phyloP scores from a whole-genome alignment of 495 filamentous ascomycete genomes.

The Neurospora cerealis region DNA sequence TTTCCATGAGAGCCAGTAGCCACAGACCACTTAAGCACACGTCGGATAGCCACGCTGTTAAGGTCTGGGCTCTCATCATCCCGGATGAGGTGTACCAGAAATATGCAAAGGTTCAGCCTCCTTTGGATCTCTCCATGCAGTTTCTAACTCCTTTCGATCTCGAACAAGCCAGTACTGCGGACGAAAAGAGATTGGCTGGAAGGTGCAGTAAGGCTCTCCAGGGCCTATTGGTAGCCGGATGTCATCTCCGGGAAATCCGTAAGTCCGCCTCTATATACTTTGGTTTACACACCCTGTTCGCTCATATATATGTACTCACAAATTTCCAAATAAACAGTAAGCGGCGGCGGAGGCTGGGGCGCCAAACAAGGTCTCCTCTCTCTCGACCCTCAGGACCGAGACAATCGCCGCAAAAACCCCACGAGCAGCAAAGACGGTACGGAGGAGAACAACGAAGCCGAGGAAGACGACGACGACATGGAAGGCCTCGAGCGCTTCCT shows the following conservation, averaged over 20 bases:
- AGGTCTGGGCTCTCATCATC: constrained; percentile 69
- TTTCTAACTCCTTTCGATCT: background rate
- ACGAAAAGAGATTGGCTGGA: background rate
- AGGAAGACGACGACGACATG: constrained; percentile 18
- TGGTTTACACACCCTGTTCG: background rate
- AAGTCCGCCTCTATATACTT: constrained; percentile 11
- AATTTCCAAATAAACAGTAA: constrained; percentile 39
- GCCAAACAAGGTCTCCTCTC: constrained; percentile 74
- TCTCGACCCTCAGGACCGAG: constrained; percentile 53
- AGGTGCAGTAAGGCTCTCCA: background rate
- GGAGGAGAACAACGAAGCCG: constrained; percentile 13
- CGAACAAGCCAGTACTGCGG: background rate
- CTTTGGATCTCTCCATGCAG: background rate
- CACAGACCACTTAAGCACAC: background rate
- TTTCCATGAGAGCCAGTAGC: constrained; percentile 27
- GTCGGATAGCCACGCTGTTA: constrained; percentile 36
- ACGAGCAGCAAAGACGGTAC: constrained; percentile 18
- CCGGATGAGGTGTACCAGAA: constrained; percentile 20
- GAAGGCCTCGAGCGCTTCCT: constrained; percentile 24
- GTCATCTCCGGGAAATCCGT: constrained; percentile 52
- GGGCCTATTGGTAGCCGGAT: constrained; percentile 28
- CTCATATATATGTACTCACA: background rate
- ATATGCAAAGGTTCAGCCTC: background rate
- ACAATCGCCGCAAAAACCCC: background rate
- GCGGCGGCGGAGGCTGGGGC: constrained; percentile 88